A percentile compares a stretch with the other conserved stretches of the same genome.
Evolutionary conservation across 108 stramenopile genomes (phyloP).

Genomic region (Schizochytrium sp.): DNA sequence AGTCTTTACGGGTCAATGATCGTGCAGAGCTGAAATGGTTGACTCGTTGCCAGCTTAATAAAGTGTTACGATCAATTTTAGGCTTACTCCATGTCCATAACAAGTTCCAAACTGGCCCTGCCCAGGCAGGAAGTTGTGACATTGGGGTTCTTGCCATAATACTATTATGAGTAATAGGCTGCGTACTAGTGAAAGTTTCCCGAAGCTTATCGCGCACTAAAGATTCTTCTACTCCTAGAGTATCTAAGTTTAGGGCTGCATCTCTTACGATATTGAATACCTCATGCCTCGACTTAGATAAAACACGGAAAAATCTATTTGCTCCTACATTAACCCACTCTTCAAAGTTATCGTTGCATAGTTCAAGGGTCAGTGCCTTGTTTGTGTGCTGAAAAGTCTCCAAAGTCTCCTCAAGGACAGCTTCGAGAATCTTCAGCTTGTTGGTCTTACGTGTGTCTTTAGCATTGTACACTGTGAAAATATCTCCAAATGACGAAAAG

Average conservation of each 20-base stretch:
- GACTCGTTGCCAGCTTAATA: slow-evolving; percentile 77
- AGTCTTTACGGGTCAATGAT: slow-evolving; percentile 78
- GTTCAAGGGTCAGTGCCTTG: slow-evolving; percentile 39
- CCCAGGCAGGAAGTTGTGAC: slow-evolving; percentile 38
- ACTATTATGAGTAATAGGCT: background rate
- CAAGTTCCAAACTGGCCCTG: slow-evolving; percentile 73
- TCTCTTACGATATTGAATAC: slow-evolving; percentile 63
- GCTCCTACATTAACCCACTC: background rate
- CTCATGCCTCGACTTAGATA: slow-evolving; percentile 60
- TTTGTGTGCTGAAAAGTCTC: background rate
- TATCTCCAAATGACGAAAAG: slow-evolving; percentile 8
- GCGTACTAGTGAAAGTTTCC: background rate
- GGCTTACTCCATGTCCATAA: slow-evolving; percentile 82
- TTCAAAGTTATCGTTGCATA: background rate
- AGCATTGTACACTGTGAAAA: background rate
- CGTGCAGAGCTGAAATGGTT: slow-evolving; percentile 75
- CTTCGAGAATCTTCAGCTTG: slow-evolving; percentile 1
- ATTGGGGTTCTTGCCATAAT: slow-evolving; percentile 13
- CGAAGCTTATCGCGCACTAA: background rate
- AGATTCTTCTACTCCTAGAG: background rate
- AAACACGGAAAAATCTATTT: background rate
- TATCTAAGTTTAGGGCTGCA: background rate
- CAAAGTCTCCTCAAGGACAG: background rate
- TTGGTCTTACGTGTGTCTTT: slow-evolving; percentile 33
- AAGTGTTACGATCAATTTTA: slow-evolving; percentile 69